These are phyloP conservation scores for Pyricularia pennisetigena DNA, from an alignment of 2,329 filamentous ascomycete species.

Conservation along the genomic window DNA sequence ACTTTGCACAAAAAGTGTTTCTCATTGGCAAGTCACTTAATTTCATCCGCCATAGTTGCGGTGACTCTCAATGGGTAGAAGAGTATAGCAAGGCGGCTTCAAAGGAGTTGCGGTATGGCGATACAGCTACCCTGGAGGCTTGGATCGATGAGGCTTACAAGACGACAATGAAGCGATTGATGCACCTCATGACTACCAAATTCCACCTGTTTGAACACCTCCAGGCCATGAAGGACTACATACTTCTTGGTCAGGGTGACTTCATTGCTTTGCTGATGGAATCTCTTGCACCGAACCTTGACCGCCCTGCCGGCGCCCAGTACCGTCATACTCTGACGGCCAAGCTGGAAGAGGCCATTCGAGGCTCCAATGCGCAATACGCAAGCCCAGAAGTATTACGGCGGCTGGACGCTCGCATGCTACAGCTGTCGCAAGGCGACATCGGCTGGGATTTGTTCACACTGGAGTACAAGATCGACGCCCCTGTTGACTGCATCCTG, in stretches of 20 bases:
- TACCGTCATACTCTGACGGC: slow-evolving; percentile 95
- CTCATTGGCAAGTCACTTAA: slow-evolving; percentile 96
- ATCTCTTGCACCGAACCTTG: slow-evolving; percentile 82
- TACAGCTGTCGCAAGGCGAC: slow-evolving; percentile 90
- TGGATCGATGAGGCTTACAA: slow-evolving; percentile 98
- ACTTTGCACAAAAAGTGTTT: slow-evolving; percentile 94
- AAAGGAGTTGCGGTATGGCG: slow-evolving; percentile 84
- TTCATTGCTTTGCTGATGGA: slow-evolving; percentile 98
- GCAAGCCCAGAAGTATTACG: slow-evolving; percentile 87
- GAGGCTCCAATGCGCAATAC: slow-evolving; percentile 93
- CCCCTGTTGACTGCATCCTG: slow-evolving; percentile 92
- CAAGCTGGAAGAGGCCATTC: slow-evolving; percentile 95
- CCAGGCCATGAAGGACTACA: slow-evolving; percentile 84
- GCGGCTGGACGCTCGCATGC: slow-evolving; percentile 92
- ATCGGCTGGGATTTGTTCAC: slow-evolving; percentile 99
- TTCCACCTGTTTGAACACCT: slow-evolving; percentile 93
- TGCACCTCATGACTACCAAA: slow-evolving; percentile 87
- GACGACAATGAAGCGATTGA: slow-evolving; percentile 91
- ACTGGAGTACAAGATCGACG: slow-evolving; percentile 95
- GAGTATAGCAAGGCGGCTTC: slow-evolving; percentile 88
- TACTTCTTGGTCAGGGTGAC: slow-evolving; percentile 89
- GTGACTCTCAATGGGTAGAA: slow-evolving; percentile 91
- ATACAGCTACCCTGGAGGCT: slow-evolving; percentile 80
- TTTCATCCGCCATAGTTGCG: slow-evolving; percentile 93
- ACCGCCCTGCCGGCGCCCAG: slow-evolving; percentile 90